Evolutionary conservation across 192 early-diverging fungal genomes (phyloP), one percentile per base, ranked within the genome.

Genomic region (Haplosporangium gracile): DNA sequence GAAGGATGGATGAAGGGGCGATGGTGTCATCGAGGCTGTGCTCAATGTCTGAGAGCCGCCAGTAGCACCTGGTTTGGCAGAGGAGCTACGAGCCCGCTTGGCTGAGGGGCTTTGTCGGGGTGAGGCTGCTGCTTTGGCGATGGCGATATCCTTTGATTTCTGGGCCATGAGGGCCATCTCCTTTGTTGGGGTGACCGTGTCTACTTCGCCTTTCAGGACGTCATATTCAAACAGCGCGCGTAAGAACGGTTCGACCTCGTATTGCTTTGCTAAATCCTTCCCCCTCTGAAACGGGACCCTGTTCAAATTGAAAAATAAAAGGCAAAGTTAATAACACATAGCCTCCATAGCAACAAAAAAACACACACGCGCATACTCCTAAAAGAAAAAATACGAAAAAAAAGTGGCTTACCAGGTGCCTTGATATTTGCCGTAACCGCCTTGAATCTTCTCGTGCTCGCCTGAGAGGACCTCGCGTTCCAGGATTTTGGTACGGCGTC

Each of bases 351-450:
- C 7, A 38, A 38, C 7, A 32, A 38, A 53, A 38, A 53, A 43
- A 49, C 4, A 22, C 45, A 45, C 22, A 22, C 42, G 24, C 29
- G 24, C 29, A 15, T 32, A 7, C 70, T 29, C 16, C 42, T 57
- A 20, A 71, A 26, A 63, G 24, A 29, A 10, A 15, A 38, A 57
- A 36, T 22, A 80, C 6, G 26, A 26, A 18, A 34, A 18, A 34
- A 55, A 45, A 43, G 15, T 24, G 45, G 74, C 91, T 74, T 89
- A 95, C 95, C 95, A 95, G n/a, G 95, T 95, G 80, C 97, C 97
- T 89, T 98, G 97, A 83, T 96, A 98, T 89, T 97, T 97, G 32
- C 97, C 97, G 88, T 98, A 98, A 18, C 97, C 97, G 34, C 97
- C 97, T 89, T 98, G 97, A 29, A 98, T 93, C 88, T 98, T 98